These are phyloP conservation scores for Teunomyces cretensis DNA, from an alignment of 805 yeast genomes.

Conservation along the genomic window DNA sequence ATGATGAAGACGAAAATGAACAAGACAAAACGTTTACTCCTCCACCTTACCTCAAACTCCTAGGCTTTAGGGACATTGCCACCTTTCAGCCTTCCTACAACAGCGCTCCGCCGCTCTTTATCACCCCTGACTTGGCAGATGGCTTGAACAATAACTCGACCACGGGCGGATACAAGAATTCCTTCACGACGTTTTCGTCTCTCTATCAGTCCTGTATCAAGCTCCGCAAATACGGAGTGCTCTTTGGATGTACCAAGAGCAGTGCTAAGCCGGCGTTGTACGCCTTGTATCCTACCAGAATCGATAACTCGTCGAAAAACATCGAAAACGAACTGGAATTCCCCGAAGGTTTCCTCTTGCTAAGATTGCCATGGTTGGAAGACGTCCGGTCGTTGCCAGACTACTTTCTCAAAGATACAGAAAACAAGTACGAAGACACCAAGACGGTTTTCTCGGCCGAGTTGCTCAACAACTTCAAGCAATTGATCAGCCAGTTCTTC, in stretches of 20 bases:
- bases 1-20: slow-evolving; percentile 6
- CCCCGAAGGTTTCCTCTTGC: slow-evolving; percentile 73
- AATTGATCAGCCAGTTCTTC: slow-evolving; percentile 37
- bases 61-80: slow-evolving; percentile 61
- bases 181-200: slow-evolving; percentile 65
- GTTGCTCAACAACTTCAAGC: slow-evolving; percentile 21
- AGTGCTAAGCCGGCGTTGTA: slow-evolving; percentile 56
- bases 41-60: slow-evolving; percentile 56
- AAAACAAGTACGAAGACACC: slow-evolving; percentile 8
- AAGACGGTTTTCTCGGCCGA: slow-evolving; percentile 14
- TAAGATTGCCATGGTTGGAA: slow-evolving; percentile 71
- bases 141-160: slow-evolving; percentile 24
- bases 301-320: slow-evolving; percentile 17
- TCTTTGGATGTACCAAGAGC: slow-evolving; percentile 66
- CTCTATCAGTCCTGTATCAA: slow-evolving; percentile 59
- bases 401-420: slow-evolving; percentile 15
- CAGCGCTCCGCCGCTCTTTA: slow-evolving; percentile 54
- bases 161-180: slow-evolving; percentile 53
- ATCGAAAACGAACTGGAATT: slow-evolving; percentile 19
- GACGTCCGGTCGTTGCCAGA: slow-evolving; percentile 70
- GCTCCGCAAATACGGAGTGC: slow-evolving; percentile 57
- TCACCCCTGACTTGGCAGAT: slow-evolving; percentile 62
- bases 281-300: slow-evolving; percentile 57
- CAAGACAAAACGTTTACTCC: slow-evolving; percentile 11
- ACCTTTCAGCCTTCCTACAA: slow-evolving; percentile 53